phyloP scores from a whole-genome alignment of 176 grass and related monocot genomes.

The Zizania latifolia region DNA sequence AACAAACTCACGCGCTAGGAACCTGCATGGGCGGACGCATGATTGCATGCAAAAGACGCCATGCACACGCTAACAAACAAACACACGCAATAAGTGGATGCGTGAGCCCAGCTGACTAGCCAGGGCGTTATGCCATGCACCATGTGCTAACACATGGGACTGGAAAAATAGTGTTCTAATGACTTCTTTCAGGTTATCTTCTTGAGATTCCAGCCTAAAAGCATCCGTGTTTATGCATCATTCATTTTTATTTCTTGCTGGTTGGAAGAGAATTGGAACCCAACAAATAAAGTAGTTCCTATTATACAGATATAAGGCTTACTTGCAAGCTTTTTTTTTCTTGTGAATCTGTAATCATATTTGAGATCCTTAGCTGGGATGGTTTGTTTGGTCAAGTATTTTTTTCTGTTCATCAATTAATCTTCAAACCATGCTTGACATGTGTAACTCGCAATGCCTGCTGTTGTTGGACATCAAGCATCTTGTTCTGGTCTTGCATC shows the following conservation, averaged over 20 bases:
- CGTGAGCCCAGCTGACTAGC: too few species aligned
- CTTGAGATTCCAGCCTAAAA: slow-evolving; percentile 4
- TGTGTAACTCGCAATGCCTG: background rate
- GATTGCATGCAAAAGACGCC: too few species aligned
- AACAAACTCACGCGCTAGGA: too few species aligned
- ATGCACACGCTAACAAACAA: too few species aligned
- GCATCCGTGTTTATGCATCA: background rate
- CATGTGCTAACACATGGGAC: too few species aligned
- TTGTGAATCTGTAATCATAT: background rate
- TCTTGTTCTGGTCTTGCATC: background rate
- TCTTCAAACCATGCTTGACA: background rate
- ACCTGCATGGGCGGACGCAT: too few species aligned
- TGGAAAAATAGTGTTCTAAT: background rate
- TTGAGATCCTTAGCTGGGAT: background rate
- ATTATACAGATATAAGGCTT: background rate
- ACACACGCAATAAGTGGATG: too few species aligned
- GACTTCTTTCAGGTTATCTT: background rate
- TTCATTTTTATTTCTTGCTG: background rate
- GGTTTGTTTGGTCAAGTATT: background rate
- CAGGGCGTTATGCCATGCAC: too few species aligned
- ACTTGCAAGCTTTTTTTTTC: background rate
- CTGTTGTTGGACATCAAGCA: background rate
- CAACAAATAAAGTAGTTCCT: background rate
- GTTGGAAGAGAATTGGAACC: background rate
- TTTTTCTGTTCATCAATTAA: background rate